Evolutionary conservation across 768 basidiomycete genomes (phyloP), one percentile per base, ranked within the genome.

Genomic region (Omphalotus guepiniiformis): DNA sequence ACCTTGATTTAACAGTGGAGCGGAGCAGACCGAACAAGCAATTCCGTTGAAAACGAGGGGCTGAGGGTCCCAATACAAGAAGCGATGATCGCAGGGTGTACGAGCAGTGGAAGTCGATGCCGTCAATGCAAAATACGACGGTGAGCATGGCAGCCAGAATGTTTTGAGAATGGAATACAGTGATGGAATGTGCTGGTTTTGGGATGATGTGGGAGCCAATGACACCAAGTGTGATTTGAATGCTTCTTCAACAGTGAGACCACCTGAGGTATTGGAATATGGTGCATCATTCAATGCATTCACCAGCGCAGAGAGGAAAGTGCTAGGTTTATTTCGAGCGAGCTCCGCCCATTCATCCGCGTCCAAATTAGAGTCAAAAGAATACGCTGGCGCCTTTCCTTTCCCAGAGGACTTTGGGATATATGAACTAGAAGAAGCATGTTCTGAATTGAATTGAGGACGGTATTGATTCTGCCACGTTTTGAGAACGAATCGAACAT

Each of bases 11-110:
- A 60, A 53, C 30, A 91, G 74, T 1, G 82, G 73, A 4, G 72
- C 58, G 6, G 77, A 64, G 58, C 88, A 91, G 35, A 58, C 70
- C 0, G 87, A 85, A 54, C 88, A 91, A 1, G 79, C 71, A 36
- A 91, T 85, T 3, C 88, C 88, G 50, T 89, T 87, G 68, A 90
- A 87, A 7, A 88, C 80, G 39, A 91, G 78, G 1, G 88, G 85
- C 40, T 83, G 81, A 0, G 88, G 88, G 51, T 91, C 88, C 88
- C 88, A 91, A 55, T 87, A 91, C n/a, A 91, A 67, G 64, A 91
- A 91, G 3, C 78, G 79, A 53, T 89, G 83, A 45, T 87, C 81
- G 5, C 83, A 82, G 2, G 83, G 80, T 0, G 79, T 84, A 30
- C 85, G 80, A 9, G 82, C 71, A 6, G 75, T 78, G 8, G 80